Evolutionary conservation across 2,329 filamentous ascomycete species (phyloP).

Genomic region (Cladosporium halotolerans): DNA sequence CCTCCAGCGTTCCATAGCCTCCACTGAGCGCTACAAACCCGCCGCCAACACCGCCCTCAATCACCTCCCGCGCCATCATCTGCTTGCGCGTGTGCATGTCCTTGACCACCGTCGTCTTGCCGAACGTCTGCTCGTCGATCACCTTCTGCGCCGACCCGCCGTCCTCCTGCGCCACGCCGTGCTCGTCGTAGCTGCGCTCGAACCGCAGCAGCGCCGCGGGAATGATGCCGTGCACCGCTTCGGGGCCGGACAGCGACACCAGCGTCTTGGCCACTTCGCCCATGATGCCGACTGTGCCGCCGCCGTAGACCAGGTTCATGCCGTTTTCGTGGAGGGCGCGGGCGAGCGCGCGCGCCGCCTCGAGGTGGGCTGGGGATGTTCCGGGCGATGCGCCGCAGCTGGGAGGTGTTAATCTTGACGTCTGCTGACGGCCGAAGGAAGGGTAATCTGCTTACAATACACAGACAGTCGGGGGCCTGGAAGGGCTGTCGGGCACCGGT

Average conservation of each 20-base stretch:
- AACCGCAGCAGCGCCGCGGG: constrained; percentile 74
- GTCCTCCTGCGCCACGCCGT: constrained; percentile 39
- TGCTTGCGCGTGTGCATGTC: constrained; percentile 97
- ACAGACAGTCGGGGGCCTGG: constrained; percentile 63
- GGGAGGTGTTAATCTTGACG: constrained; percentile 14
- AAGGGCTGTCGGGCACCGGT: constrained; percentile 10
- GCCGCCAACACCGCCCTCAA: constrained; percentile 70
- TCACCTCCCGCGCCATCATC: constrained; percentile 84
- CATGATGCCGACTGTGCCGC: constrained; percentile 92
- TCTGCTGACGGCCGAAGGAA: not conserved
- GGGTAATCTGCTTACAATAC: constrained; percentile 59
- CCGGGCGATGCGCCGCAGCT: constrained; percentile 79
- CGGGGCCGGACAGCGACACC: constrained; percentile 72
- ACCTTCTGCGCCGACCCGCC: constrained; percentile 33
- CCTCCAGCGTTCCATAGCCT: constrained; percentile 92
- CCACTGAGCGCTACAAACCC: constrained; percentile 86
- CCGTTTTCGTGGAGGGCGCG: constrained; percentile 66
- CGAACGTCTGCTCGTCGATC: constrained; percentile 63
- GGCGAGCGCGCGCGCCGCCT: constrained; percentile 71
- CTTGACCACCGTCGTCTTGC: constrained; percentile 76
- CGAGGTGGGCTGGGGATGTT: constrained; percentile 65
- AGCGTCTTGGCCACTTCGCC: constrained; percentile 85
- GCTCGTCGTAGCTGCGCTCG: constrained; percentile 57
- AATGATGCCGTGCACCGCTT: constrained; percentile 87
- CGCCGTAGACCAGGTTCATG: constrained; percentile 86